Conservation (phyloP, 139 green algal genomes). For the Zygnema circumcarinatum region DNA sequence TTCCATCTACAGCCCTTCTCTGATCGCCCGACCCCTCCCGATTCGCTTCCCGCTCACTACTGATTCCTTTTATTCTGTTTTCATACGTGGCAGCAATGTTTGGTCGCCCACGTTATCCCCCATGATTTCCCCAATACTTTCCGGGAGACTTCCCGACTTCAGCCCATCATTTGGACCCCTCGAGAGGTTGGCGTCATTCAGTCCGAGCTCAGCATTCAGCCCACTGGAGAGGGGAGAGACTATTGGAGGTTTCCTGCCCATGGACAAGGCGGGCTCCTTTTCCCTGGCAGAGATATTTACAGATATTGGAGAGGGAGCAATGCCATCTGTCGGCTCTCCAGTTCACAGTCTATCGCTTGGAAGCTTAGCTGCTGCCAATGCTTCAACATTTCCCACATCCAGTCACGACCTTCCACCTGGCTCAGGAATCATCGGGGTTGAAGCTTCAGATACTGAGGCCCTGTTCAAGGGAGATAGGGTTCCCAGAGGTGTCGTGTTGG, state of each 20-base stretch:
- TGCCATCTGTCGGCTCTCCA: background rate
- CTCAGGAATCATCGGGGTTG: background rate
- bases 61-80: no score
- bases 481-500: no score
- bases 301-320: background rate
- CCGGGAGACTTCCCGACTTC: background rate
- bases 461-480: no score
- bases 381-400: background rate
- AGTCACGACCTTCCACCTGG: background rate
- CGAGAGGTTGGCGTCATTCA: background rate
- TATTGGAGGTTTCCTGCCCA: background rate
- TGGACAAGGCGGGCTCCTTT: conserved; percentile 8
- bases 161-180: background rate
- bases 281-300: conserved; percentile 1
- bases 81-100: background rate
- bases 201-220: background rate
- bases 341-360: background rate
- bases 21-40: no score
- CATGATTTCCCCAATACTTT: background rate
- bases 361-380: background rate
- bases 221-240: background rate
- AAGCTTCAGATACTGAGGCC: no score
- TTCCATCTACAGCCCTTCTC: no score
- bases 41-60: no score
- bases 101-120: background rate